Base-by-base conservation (phyloP, 495 filamentous ascomycete genomes). In the Xylaria flabelliformis region DNA sequence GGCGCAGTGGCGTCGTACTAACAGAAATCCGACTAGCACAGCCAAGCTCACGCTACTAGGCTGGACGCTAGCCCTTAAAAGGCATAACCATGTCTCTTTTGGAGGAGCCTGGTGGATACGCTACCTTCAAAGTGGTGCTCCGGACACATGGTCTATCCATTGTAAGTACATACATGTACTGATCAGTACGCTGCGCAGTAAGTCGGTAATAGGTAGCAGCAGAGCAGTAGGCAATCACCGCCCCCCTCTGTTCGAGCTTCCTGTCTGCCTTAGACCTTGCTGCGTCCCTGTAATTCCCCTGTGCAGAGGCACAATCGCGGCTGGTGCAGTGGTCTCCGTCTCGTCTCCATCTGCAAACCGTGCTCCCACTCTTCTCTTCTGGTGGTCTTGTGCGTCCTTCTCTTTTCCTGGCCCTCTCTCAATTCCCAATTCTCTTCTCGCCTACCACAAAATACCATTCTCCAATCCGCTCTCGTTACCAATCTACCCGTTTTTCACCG, bases 301-400 rank as follows among this genome's bases (percentile, higher is more conserved):
- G 64, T 36, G 13, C 56, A 34, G 29, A 36, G 34, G 42, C 41
- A 48, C 62, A 48, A 48, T 64, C 41, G 64, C 64, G 13, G 64
- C 39, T 53, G 53, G 67, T 34, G 39, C 36, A n/a, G 48, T 15
- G 65, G n/a, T 44, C 32, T 24, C 44, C 19, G 36, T 58, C 21
- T 42, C 50, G 9, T 55, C 2, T 26, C 48, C 15, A 53, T 63
- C 59, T 64, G 36, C 70, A 67, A 67, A 67, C 51, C 63, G 46
- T 56, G 15, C 70, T 72, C 63, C 70, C 53, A 42, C 69, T 71
- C 61, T 58, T 58, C 69, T 71, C 56, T 19, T 64, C 67, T 36
- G 41, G 34, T 71, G 69, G 53, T 70, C 68, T 64, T 70, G 68
- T 70, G 58, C 68, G 44, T 69, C 67, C 51, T 58, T 32, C 34